These are phyloP conservation scores for Cystobasidium pallidum DNA, from an alignment of 1,284 basidiomycete genomes.

Conservation along the genomic window DNA sequence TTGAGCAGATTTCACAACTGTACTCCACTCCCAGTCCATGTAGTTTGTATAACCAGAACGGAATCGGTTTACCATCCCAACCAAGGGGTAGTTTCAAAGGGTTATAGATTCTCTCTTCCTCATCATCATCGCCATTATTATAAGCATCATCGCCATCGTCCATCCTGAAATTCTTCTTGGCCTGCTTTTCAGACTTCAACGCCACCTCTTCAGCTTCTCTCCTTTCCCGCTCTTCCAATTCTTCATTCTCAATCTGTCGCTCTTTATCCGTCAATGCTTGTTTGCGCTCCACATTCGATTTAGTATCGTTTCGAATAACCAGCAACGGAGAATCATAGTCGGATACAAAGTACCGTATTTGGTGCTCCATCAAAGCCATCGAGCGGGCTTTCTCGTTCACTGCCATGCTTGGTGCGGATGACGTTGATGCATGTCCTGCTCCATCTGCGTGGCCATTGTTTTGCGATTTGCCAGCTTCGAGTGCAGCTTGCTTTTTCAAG, in stretches of 20 bases:
- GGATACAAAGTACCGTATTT: constrained; percentile 69
- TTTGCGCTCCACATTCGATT: constrained; percentile 92
- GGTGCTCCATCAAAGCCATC: constrained; percentile 72
- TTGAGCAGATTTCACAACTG: constrained; percentile 93
- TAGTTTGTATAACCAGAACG: constrained; percentile 97
- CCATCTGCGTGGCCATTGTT: constrained; percentile 54
- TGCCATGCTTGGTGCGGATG: constrained; percentile 37
- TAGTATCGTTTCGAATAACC: constrained; percentile 76
- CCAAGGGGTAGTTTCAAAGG: constrained; percentile 95
- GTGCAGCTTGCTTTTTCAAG: constrained; percentile 79
- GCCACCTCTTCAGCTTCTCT: constrained; percentile 65
- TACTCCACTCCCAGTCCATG: constrained; percentile 98
- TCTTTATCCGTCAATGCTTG: constrained; percentile 95
- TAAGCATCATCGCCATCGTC: constrained; percentile 57
- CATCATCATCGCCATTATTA: constrained; percentile 80
- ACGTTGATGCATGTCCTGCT: constrained; percentile 40
- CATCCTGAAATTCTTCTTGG: constrained; percentile 44
- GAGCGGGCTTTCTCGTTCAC: constrained; percentile 66
- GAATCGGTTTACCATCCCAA: constrained; percentile 98
- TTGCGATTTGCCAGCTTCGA: constrained; percentile 54
- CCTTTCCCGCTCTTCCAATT: constrained; percentile 60
- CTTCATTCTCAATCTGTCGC: constrained; percentile 89
- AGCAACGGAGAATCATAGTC: constrained; percentile 62
- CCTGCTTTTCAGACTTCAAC: constrained; percentile 62
- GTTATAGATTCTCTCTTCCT: constrained; percentile 94